Evolutionary conservation across 192 early-diverging fungal genomes (phyloP).

Genomic region (Coemansia reversa): DNA sequence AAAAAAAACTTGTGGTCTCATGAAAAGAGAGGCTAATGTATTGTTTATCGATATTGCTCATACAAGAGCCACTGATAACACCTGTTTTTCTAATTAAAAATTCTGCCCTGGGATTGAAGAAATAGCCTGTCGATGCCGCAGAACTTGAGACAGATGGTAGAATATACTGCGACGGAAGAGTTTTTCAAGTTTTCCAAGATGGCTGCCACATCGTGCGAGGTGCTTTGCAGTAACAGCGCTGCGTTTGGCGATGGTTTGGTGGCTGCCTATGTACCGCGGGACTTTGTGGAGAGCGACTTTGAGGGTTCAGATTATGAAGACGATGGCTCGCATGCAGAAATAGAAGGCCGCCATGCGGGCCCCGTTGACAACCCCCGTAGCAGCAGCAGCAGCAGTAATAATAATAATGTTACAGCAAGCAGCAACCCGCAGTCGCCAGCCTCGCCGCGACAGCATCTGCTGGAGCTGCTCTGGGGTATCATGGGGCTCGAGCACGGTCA

Average conservation of each 20-base stretch:
- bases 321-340: background rate
- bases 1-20: too few species aligned
- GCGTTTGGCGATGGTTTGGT: conserved; percentile 45
- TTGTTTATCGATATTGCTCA: too few species aligned
- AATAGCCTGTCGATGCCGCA: conserved; percentile 65
- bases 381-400: background rate
- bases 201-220: conserved; percentile 46
- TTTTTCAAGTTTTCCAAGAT: conserved; percentile 66
- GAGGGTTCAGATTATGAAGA: conserved; percentile 25
- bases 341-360: background rate
- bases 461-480: conserved; percentile 83
- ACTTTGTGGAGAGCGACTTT: conserved; percentile 49
- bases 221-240: conserved; percentile 51
- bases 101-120: too few species aligned
- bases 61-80: too few species aligned
- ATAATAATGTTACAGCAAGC: background rate
- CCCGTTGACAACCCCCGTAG: background rate
- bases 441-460: conserved; percentile 55
- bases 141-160: conserved; percentile 72
- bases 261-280: conserved; percentile 25
- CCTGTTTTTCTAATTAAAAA: too few species aligned
- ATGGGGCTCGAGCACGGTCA: conserved; percentile 70
- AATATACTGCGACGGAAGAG: conserved; percentile 81
- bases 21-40: too few species aligned
- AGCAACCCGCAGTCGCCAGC: background rate